Conservation (phyloP, 139 green algal genomes). For the Chlamydomonas sphaeroides region DNA sequence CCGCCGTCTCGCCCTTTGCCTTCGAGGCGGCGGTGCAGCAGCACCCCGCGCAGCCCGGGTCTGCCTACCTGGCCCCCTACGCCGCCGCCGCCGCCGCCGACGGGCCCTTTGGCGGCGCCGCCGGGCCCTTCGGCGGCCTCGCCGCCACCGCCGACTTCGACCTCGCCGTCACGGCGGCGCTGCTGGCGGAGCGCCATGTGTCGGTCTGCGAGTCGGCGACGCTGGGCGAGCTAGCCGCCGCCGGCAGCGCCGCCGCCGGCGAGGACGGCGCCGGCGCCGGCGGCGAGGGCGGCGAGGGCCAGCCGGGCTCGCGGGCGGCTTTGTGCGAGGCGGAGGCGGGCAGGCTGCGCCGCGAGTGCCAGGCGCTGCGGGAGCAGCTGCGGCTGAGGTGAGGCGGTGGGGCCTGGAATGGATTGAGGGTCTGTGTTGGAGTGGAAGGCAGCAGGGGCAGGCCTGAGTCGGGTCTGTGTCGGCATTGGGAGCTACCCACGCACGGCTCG, state of each 20-base stretch:
- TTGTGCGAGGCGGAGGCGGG: conserved; percentile 10
- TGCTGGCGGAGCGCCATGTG: conserved; percentile 27
- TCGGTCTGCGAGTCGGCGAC: conserved; percentile 24
- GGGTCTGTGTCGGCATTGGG: too few relatives aligned
- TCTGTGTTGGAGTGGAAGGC: too few relatives aligned
- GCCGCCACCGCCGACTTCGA: conserved; percentile 7
- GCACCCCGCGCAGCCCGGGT: neutral
- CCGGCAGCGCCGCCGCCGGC: neutral
- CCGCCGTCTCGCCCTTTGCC: too few relatives aligned
- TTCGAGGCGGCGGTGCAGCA: neutral
- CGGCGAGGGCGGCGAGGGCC: neutral
- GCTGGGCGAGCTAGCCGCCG: neutral
- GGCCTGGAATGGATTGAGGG: neutral
- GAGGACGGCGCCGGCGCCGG: neutral
- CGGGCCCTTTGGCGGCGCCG: too few relatives aligned
- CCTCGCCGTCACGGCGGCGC: conserved; percentile 10
- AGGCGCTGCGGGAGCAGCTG: conserved; percentile 23
- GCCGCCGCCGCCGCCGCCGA: neutral
- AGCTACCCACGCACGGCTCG: too few relatives aligned
- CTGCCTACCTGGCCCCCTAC: too few relatives aligned
- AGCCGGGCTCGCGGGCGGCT: neutral
- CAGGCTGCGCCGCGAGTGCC: conserved; percentile 9
- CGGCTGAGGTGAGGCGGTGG: conserved; percentile 18
- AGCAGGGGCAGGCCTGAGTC: too few relatives aligned
- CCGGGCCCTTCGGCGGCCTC: neutral